These are phyloP conservation scores for Aaosphaeria arxii DNA, from an alignment of 2,329 filamentous ascomycete genomes.

Conservation along the genomic window DNA sequence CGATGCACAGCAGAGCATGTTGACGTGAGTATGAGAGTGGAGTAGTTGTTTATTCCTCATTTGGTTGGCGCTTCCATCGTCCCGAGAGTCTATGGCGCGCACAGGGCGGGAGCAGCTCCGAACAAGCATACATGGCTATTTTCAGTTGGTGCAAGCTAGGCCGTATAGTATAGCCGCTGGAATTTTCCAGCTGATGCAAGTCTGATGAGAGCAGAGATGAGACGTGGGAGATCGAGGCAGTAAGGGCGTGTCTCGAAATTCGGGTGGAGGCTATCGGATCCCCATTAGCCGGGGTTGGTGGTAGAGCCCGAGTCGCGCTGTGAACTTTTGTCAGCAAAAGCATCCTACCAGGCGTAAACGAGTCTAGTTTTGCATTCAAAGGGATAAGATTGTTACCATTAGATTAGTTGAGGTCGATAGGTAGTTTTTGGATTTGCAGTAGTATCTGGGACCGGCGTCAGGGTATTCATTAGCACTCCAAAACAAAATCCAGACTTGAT, in stretches of 20 bases:
- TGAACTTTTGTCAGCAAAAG: constrained; percentile 32
- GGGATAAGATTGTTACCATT: too few relatives aligned
- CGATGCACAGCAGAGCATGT: constrained; percentile 40
- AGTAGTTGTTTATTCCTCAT: constrained; percentile 30
- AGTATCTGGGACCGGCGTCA: too few relatives aligned
- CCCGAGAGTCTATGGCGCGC: constrained; percentile 35
- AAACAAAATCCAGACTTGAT: too few relatives aligned
- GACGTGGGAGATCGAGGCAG: constrained; percentile 28
- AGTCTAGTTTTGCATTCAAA: constrained; percentile 9
- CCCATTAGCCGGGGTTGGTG: constrained; percentile 35
- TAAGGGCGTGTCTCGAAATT: constrained; percentile 35
- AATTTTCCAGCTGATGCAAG: constrained; percentile 32
- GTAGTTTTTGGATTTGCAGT: too few relatives aligned
- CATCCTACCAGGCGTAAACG: constrained; percentile 16
- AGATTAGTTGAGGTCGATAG: too few relatives aligned
- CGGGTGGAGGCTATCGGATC: constrained; percentile 35
- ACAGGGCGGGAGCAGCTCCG: constrained; percentile 30
- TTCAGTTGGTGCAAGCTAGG: constrained; percentile 35
- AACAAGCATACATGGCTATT: constrained; percentile 38
- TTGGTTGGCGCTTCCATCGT: constrained; percentile 32
- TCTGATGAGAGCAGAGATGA: constrained; percentile 38
- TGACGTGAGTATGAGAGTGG: constrained; percentile 39
- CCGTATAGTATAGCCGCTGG: constrained; percentile 26
- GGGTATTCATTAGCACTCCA: too few relatives aligned
- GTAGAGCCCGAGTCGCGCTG: constrained; percentile 29